Evolutionary conservation across 257 asterid species (phyloP), one percentile per base, ranked within the genome.

Genomic region (Cruciata laevipes): DNA sequence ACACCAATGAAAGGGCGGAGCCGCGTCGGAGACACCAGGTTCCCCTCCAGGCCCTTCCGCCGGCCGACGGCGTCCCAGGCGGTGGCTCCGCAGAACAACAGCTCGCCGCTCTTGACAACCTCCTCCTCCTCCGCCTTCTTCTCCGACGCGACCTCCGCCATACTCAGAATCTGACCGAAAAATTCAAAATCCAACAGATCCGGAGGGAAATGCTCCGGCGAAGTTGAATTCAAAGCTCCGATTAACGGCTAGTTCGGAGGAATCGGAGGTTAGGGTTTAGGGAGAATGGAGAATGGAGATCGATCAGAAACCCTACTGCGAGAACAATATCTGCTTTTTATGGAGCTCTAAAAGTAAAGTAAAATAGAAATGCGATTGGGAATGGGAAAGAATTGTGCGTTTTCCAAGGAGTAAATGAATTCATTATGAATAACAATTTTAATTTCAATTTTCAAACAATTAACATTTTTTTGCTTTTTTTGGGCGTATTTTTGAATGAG

Each of bases 41-140:
- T 90, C 56, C 85, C 92, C 52, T 85, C 95, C 74, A 82, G 35
- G 23, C 82, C 81, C 76, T 82, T 83, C 63, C 90, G 85, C 57
- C 95, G 94, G n/a, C 99, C 99, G 83, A 94, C 70, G 20, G 81
- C 78, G 62, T 88, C 95, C 99, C 99, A 94, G 10, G 85, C 75
- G 38, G 95, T 88, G 5, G 95, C 81, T 8, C 99, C 99, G 76
- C 97, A 88, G 77, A 86, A 94, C 72, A 90, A 83, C 40, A 94
- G 52, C 87, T 90, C 97, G 18, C 99, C 99, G 30, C 91, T 89
- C 73, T 78, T 82, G 64, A 78, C 83, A 33, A n/a, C 65, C 79
- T 52, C 83, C 75, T 74, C 83, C 47, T 59, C 78, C 78, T 78
- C 81, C 68, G 72, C 85, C 81, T 74, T 76, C 79, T 83, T 78